These are phyloP conservation scores for Naematelia encephala DNA, from an alignment of 768 basidiomycete genomes.

Conservation along the genomic window DNA sequence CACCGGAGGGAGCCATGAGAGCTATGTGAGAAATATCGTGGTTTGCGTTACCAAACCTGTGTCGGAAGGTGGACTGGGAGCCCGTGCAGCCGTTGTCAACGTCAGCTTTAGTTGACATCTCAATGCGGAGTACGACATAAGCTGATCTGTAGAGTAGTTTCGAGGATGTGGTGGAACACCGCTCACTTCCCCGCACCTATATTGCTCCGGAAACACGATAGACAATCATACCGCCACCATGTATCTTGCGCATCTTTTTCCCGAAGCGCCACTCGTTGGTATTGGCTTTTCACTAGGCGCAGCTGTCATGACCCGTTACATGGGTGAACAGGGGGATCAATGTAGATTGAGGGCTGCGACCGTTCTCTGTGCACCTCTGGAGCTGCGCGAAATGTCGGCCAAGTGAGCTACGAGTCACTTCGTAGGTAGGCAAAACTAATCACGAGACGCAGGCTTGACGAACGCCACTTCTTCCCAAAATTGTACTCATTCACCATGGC, in stretches of 20 bases:
- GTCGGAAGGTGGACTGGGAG: conserved; percentile 80
- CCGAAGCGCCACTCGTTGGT: conserved; percentile 75
- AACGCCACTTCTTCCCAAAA: neutral
- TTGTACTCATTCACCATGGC: conserved; percentile 47
- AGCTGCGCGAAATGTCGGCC: conserved; percentile 44
- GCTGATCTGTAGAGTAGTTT: conserved; percentile 13
- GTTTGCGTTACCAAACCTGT: conserved; percentile 67
- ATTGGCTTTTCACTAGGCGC: conserved; percentile 93
- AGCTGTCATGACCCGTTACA: conserved; percentile 81
- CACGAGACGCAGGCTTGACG: neutral
- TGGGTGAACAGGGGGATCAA: conserved; percentile 69
- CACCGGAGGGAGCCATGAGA: conserved; percentile 61
- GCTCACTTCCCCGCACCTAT: conserved; percentile 75
- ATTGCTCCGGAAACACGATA: conserved; percentile 70
- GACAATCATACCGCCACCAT: conserved; percentile 78
- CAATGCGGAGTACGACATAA: neutral
- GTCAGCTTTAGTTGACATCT: neutral
- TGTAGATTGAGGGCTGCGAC: conserved; percentile 40
- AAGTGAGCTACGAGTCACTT: conserved; percentile 37
- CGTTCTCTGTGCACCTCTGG: conserved; percentile 45
- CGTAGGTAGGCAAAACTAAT: conserved; percentile 6
- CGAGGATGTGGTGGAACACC: conserved; percentile 66
- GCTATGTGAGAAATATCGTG: conserved; percentile 80
- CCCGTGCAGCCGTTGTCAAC: conserved; percentile 56
- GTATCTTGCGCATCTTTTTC: conserved; percentile 69